Conservation (phyloP, 225 moss, liverwort and hornwort genomes). For the Polytrichum formosum region DNA sequence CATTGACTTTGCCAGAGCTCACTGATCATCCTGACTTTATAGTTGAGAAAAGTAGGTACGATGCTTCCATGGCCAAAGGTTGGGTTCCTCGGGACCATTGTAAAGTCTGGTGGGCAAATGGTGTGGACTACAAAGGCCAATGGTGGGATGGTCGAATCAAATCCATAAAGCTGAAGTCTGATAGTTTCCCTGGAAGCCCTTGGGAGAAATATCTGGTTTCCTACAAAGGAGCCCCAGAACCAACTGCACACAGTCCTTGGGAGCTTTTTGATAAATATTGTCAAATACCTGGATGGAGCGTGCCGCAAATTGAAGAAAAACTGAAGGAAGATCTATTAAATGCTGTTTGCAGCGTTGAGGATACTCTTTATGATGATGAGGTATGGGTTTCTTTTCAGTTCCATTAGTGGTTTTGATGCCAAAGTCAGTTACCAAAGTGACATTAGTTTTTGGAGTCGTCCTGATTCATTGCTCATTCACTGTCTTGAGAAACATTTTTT, state of each 20-base stretch:
- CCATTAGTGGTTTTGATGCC: no score
- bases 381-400: no score
- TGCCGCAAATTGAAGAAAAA: slow-evolving; percentile 45
- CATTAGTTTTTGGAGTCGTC: no score
- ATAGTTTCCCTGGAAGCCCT: slow-evolving; percentile 80
- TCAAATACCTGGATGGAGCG: slow-evolving; percentile 54
- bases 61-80: slow-evolving; percentile 67
- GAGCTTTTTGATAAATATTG: slow-evolving; percentile 80
- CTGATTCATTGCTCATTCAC: no score
- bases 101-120: slow-evolving; percentile 90
- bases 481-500: no score
- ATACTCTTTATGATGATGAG: slow-evolving; percentile 19
- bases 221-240: slow-evolving; percentile 61
- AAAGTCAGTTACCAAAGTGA: no score
- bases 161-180: slow-evolving; percentile 54
- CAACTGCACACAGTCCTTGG: slow-evolving; percentile 82
- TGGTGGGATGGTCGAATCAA: slow-evolving; percentile 98
- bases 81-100: slow-evolving; percentile 91
- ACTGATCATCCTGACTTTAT: slow-evolving; percentile 88
- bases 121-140: slow-evolving; percentile 51
- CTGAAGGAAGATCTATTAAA: slow-evolving; percentile 39
- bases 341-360: slow-evolving; percentile 44
- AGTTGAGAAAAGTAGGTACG: slow-evolving; percentile 84
- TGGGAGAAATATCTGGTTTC: slow-evolving; percentile 78
- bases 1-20: slow-evolving; percentile 75